Conservation (phyloP, 2,329 filamentous ascomycete genomes). For the Biscogniauxia marginata region DNA sequence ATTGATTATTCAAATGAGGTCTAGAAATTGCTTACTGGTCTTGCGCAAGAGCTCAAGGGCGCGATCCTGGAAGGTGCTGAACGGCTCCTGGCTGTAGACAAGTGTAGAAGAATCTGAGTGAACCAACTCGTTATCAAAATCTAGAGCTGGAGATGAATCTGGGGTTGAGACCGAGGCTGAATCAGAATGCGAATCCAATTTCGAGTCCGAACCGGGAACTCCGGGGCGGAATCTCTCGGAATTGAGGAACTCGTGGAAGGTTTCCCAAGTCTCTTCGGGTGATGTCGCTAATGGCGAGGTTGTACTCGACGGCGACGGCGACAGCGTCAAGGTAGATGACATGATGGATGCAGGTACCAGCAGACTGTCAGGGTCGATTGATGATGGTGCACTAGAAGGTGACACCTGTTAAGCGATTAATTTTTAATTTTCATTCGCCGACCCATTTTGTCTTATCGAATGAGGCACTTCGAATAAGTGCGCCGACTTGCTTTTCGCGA, state of each 20-base stretch:
- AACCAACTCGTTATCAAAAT: neutral
- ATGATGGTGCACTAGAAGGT: no score
- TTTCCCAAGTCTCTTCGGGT: neutral
- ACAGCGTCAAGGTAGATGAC: no score
- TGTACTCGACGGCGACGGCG: no score
- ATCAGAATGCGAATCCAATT: neutral
- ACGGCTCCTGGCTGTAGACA: constrained; percentile 6
- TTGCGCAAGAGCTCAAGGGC: constrained; percentile 1
- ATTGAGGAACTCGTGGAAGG: neutral
- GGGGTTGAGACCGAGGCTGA: neutral
- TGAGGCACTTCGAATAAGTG: no score
- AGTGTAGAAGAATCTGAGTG: constrained; percentile 3
- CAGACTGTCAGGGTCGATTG: no score
- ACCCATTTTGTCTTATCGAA: no score
- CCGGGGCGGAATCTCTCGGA: neutral
- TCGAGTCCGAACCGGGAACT: neutral
- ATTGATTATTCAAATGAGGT: neutral
- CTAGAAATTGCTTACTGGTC: neutral
- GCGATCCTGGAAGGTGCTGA: constrained; percentile 4
- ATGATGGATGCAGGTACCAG: no score
- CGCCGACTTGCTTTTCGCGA: no score
- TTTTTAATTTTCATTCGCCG: no score
- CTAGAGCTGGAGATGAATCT: neutral
- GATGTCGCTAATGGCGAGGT: no score
- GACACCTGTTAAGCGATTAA: no score